Evolutionary conservation across 2,329 filamentous ascomycete species (phyloP), one percentile per base, ranked within the genome.

Genomic region (Phyllosticta citribraziliensis): DNA sequence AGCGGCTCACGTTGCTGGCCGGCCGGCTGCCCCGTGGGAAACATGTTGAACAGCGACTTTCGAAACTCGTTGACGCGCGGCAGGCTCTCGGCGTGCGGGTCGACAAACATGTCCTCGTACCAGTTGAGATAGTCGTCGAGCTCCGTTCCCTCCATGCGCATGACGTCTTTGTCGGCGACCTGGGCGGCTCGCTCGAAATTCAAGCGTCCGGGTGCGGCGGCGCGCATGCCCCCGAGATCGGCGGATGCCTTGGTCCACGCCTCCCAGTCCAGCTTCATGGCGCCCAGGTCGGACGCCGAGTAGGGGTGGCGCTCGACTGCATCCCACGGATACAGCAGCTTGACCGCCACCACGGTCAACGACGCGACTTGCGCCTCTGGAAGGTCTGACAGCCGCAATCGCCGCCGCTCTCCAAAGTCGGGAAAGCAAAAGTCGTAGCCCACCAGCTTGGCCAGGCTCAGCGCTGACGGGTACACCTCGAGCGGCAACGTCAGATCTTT

Each of bases 121-220:
- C 88, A 94, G 72, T 90, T 84, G 73, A 95, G 79, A 68, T 91
- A 93, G 63, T 88, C 82, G 67, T 92, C 88, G 47, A 93, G 75
- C 64, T 88, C 80, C 22, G 79, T 74, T 5, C 79, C 74, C 2
- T 75, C 78, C 83, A 92, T 86, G 1, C 75, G 71, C 51, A 86
- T 79, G 9, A 89, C 80, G 66, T 90, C 82, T 3, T 76, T 74
- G 60, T 88, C 85, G 5, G 78, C 81, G 22, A 88, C 71, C 73
- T 68, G 84, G 79, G 66, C 80, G 70, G 70, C 75, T 71, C 73
- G 75, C 72, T 66, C 74, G 72, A 67, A 78, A 64, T 63, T 73
- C 69, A 71, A 67, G 19, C 62, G 58, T 9, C 20, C 27, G 3
- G 54, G 33, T 5, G 60, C 61, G 51, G 64, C 61, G 50, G 64